phyloP scores from a whole-genome alignment of 2,329 filamentous ascomycete genomes.

The Chalaropsis ovoidea region DNA sequence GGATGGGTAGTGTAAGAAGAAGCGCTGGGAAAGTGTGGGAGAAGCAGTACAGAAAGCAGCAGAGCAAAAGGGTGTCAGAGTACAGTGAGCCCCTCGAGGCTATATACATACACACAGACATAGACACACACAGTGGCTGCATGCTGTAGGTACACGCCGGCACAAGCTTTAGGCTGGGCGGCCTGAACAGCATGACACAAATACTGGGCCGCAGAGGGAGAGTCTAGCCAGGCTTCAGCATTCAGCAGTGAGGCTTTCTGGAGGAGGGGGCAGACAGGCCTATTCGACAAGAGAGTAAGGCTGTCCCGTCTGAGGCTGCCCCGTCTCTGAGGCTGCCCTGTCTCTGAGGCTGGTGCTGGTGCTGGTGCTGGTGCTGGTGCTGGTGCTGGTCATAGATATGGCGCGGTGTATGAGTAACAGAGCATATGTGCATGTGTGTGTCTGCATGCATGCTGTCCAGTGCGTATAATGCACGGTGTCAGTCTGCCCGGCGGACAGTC shows the following conservation, averaged over 20 bases:
- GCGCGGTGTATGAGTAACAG: neutral
- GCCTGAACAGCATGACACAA: neutral
- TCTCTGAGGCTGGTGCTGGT: no score
- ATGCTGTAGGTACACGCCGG: neutral
- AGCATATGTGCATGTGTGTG: conserved; percentile 1
- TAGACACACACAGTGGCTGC: neutral
- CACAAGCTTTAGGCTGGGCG: neutral
- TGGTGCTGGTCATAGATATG: neutral
- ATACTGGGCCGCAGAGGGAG: neutral
- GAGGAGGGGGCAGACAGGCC: neutral
- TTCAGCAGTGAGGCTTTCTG: neutral
- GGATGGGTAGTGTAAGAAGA: neutral
- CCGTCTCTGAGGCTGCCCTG: no score
- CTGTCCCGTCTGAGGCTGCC: no score
- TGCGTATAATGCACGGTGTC: neutral
- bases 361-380: no score
- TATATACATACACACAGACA: no score
- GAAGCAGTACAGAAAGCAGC: neutral
- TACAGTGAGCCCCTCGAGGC: neutral
- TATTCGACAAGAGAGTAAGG: neutral
- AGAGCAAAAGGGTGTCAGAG: neutral
- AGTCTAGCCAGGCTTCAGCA: neutral
- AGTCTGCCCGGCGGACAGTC: neutral
- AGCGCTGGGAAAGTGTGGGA: neutral
- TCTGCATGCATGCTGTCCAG: neutral